Base-by-base conservation (phyloP, 2,329 filamentous ascomycete species). In the Colletotrichum sp. region DNA sequence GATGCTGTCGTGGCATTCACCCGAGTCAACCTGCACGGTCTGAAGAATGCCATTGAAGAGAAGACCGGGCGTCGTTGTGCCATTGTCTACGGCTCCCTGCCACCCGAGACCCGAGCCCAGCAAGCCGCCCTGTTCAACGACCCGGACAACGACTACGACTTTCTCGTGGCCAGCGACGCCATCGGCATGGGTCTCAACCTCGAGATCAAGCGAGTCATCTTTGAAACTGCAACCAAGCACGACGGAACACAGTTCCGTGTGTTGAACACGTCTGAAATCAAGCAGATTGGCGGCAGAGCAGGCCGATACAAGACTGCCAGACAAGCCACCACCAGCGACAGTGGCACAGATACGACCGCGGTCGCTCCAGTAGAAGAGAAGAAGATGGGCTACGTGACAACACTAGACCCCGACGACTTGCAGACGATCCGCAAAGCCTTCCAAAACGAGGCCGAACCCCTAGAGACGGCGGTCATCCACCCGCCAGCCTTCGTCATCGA, bases 141-240 rank as follows among this genome's bases (percentile, higher is more conserved):
- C 78, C 96, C 96, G 0, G 86, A 98, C 82, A 99, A 98, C 82
- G 96, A 98, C 76, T 99, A 98, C 82, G 97, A 99, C 83, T 98
- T 93, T 80, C 88, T 99, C 8, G 96, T 97, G 30, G 97, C 98
- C 11, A 98, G 95, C 80, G 96, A 98, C 85, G 97, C 97, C 63
- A 96, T 99, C 77, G 97, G 97, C 49, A 99, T 99, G 96, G 97
- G 98, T 2, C 87, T 99, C 27, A 99, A 99, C 81, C 86, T 99
- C 83, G 96, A 93, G 85, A 95, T 98, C 83, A 97, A 96, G 82
- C 94, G 98, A 30, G 91, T 99, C 77, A 91, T 99, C 70, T 97
- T 99, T 79, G 95, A 98, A 81, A 89, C 93, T 1, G 90, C 93
- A 3, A 86, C 89, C 76, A 99, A 98, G 83, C 93, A 90, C 78